These are phyloP conservation scores for Globisporangium radiosum DNA, from an alignment of 352 stramenopile species.

Conservation along the genomic window DNA sequence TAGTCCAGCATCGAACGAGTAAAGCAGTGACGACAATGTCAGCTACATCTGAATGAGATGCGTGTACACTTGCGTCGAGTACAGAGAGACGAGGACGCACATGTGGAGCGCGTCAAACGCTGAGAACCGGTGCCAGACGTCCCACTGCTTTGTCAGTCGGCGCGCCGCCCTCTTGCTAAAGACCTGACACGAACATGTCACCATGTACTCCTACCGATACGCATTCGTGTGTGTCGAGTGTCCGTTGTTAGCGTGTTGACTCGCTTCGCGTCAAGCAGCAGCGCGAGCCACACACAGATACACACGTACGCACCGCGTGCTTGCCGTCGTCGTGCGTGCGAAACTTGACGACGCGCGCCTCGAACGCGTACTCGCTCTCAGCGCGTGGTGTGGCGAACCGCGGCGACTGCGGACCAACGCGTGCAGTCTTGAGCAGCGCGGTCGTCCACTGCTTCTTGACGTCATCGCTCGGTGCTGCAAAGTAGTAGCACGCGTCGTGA, in stretches of 20 bases:
- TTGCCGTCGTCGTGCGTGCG: constrained; percentile 33
- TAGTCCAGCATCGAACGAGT: no score
- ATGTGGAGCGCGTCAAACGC: constrained; percentile 54
- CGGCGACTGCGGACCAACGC: constrained; percentile 35
- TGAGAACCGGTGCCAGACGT: constrained; percentile 58
- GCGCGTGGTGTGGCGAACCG: constrained; percentile 26
- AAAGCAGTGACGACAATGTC: background rate
- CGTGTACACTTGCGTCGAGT: no score
- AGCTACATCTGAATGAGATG: no score
- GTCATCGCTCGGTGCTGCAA: constrained; percentile 28
- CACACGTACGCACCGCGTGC: constrained; percentile 30
- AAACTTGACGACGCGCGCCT: constrained; percentile 33
- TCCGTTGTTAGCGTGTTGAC: no score
- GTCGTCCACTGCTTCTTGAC: constrained; percentile 58
- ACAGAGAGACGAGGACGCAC: constrained; percentile 13
- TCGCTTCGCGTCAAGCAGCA: background rate
- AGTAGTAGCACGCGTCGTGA: constrained; percentile 31
- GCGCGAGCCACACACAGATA: background rate
- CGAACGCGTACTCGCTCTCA: constrained; percentile 37
- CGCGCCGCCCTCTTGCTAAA: constrained; percentile 40
- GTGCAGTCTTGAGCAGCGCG: constrained; percentile 29
- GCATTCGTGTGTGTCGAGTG: background rate
- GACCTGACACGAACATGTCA: constrained; percentile 50
- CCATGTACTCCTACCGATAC: constrained; percentile 44
- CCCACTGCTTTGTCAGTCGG: constrained; percentile 51